A percentile compares a stretch with the other conserved stretches of the same genome.
Evolutionary conservation across 495 filamentous ascomycete species (phyloP).

Genomic region (Xeromyces bisporus): DNA sequence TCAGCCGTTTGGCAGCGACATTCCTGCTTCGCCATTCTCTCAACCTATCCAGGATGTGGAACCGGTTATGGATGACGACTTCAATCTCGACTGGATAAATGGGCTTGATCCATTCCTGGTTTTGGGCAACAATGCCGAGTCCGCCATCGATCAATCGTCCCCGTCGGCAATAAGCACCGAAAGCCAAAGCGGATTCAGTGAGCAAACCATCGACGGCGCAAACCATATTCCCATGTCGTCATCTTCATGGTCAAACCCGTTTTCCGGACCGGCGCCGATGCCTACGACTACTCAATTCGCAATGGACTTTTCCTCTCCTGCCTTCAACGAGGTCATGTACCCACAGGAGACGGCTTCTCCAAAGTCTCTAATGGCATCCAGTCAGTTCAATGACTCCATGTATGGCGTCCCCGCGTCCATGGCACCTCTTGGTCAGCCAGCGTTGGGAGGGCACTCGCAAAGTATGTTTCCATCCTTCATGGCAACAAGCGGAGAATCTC

Average conservation of each 20-base stretch:
- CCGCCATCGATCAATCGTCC: slow-evolving; percentile 78
- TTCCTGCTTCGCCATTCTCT: slow-evolving; percentile 53
- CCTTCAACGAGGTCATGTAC: slow-evolving; percentile 27
- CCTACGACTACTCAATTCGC: slow-evolving; percentile 39
- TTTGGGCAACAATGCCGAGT: slow-evolving; percentile 51
- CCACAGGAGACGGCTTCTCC: slow-evolving; percentile 29
- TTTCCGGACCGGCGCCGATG: slow-evolving; percentile 43
- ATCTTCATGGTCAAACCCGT: slow-evolving; percentile 46
- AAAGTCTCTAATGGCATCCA: slow-evolving; percentile 32
- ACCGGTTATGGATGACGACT: slow-evolving; percentile 52
- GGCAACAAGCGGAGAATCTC: slow-evolving; percentile 39
- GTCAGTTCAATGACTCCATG: slow-evolving; percentile 23
- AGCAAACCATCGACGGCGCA: slow-evolving; percentile 77
- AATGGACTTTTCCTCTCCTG: slow-evolving; percentile 35
- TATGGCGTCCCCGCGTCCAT: slow-evolving; percentile 47
- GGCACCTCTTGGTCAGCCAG: slow-evolving; percentile 36
- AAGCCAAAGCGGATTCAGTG: slow-evolving; percentile 82
- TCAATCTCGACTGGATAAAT: slow-evolving; percentile 71
- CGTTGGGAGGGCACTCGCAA: slow-evolving; percentile 34
- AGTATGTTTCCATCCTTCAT: slow-evolving; percentile 39
- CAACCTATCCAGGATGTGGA: slow-evolving; percentile 46
- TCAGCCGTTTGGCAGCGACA: slow-evolving; percentile 51
- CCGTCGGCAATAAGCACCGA: slow-evolving; percentile 87
- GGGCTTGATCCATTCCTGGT: slow-evolving; percentile 64
- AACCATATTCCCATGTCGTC: slow-evolving; percentile 40